Base-by-base conservation (phyloP, 1,284 basidiomycete species). In the Ceraceosorus guamensis region DNA sequence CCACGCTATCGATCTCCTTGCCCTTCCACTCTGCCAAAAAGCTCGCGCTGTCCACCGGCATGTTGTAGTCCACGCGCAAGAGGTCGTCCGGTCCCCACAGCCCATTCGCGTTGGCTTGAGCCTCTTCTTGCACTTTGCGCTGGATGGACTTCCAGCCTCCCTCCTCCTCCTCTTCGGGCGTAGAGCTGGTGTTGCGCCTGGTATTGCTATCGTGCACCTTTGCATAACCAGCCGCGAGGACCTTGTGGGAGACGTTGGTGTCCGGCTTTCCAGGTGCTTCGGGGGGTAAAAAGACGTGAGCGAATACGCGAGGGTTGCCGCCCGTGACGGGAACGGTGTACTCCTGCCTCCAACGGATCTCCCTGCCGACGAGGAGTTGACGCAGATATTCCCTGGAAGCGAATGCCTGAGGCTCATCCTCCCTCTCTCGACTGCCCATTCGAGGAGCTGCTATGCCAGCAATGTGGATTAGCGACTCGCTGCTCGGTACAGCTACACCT, bases 11-110 rank as follows among this genome's bases (percentile, higher is more conserved):
- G 60, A 97, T 80, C 8, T 84, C 80, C 76, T 90, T 87, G 35
- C 88, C 90, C 77, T 91, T 95, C 85, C 89, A 88, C 75, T 95
- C 87, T 6, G 83, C 81, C 34, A 98, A 83, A 79, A 97, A 97
- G 2, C 84, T 85, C 67, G 88, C 85, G 0, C 91, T 87, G 54
- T 69, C 66, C 76, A 96, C 91, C 3, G 92, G 92, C 91, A 96
- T 96, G 54, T 84, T 83, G 78, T 92, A 86, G 66, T 67, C 56
- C 5, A 72, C 70, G 53, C 68, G 66, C 50, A 72, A 62, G 47
- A 70, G 61, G 71, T 91, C 85, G 71, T 91, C 85, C 48, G 86
- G 83, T 69, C 88, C 77, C 91, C 91, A 97, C 7, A 93, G 71
- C 31, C 93, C 93, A 70, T 84, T 85, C 16, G 84, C 84, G 35